Evolutionary conservation across 306 rosid genomes (phyloP), one percentile per base, ranked within the genome.

Genomic region (Cucumis hystrix): DNA sequence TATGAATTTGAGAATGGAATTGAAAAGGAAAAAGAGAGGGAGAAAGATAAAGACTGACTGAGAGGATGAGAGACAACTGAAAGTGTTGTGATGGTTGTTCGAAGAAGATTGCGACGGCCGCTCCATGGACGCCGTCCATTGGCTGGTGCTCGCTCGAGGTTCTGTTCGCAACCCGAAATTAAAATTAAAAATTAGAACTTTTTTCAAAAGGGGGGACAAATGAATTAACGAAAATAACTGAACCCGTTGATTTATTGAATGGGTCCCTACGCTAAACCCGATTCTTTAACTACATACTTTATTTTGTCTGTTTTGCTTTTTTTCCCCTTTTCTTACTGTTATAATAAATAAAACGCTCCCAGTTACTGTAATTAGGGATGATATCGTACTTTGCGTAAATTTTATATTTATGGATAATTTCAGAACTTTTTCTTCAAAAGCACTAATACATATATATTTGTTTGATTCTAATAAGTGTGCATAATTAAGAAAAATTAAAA

Each of bases 51-150:
- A 18, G 45, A 67, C 99, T 88, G 66, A 96, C 99, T 86, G 98
- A 45, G 93, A 80, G 57, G 97, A 86, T 67, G 93, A 82, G 80
- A 79, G 84, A 81, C 97, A 86, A 80, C 81, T 87, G 88, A 89
- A 88, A 89, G 88, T 83, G 85, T 85, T 83, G 76, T 75, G 90
- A 66, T 66, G 84, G 83, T 89, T 91, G 86, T 80, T 85, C n/a
- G 92, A 85, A 82, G 92, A 92, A 25, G 96, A 87, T 79, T 86
- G 97, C 59, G 93, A 78, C 18, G 92, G 87, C 83, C 88, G 87
- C 82, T 95, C 97, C 16, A 87, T 69, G 75, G 85, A 70, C 55
- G 86, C 68, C 52, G 88, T 82, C 97, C 93, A 92, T 70, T 89
- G 93, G 51, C 93, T 92, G 66, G 51, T 57, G 81, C 81, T 87